Conservation (phyloP, 164 flowering plant genomes). For the Magnolia sinica region DNA sequence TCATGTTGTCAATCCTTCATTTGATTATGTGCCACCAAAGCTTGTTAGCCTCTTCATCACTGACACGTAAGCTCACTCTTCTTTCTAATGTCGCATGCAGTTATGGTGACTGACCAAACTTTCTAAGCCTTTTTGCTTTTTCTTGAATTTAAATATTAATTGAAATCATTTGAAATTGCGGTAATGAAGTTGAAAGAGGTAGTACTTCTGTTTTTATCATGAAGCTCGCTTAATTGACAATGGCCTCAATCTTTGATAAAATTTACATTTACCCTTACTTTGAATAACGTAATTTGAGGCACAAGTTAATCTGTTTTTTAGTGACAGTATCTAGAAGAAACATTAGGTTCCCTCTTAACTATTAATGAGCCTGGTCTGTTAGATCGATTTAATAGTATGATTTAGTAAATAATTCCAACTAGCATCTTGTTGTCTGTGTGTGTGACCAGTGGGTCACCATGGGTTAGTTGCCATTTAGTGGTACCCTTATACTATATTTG, state of each 20-base stretch:
- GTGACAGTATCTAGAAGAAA: too few relatives aligned
- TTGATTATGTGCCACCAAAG: constrained; percentile 97
- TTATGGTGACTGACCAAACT: background rate
- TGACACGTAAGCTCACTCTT: constrained; percentile 73
- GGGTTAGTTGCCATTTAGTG: too few relatives aligned
- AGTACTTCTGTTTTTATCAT: background rate
- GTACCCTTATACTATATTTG: too few relatives aligned
- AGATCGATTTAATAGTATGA: too few relatives aligned
- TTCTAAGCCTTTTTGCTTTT: background rate
- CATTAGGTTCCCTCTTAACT: too few relatives aligned
- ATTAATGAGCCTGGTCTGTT: too few relatives aligned
- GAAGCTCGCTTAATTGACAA: background rate
- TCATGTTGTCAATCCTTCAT: constrained; percentile 94
- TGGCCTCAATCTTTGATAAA: background rate
- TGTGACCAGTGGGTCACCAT: too few relatives aligned
- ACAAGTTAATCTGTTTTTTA: too few relatives aligned
- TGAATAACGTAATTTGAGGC: too few relatives aligned
- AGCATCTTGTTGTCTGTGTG: too few relatives aligned
- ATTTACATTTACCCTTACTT: background rate
- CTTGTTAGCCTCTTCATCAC: constrained; percentile 96
- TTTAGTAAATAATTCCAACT: too few relatives aligned
- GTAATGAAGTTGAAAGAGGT: background rate
- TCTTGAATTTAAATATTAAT: background rate
- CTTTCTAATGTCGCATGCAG: background rate
- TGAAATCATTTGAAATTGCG: background rate